phyloP scores from a whole-genome alignment of 352 stramenopile genomes.

The Phytopythium oedochilum region DNA sequence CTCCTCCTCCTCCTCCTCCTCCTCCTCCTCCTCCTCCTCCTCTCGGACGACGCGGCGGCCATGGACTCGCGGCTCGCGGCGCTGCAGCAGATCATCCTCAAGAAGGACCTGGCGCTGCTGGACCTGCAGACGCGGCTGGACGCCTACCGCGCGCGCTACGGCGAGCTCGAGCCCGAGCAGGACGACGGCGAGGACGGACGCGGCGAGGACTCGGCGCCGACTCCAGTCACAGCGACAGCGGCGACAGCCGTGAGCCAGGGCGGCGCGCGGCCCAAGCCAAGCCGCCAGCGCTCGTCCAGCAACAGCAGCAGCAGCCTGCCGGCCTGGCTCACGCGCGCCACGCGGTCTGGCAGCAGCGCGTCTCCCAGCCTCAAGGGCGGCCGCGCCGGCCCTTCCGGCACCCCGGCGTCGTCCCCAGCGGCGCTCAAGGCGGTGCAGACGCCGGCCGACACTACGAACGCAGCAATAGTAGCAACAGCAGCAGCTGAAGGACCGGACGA shows the following conservation, averaged over 20 bases:
- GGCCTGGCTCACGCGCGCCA: conserved; percentile 4
- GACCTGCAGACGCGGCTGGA: conserved; percentile 64
- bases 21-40: too few species aligned
- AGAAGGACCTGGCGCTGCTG: conserved; percentile 84
- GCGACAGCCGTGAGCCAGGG: conserved; percentile 4
- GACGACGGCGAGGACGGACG: not conserved
- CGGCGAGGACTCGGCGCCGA: conserved; percentile 12
- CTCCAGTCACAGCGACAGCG: not conserved
- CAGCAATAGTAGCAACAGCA: too few species aligned
- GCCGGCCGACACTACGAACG: not conserved
- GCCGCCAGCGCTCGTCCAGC: conserved; percentile 7
- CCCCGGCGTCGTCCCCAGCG: not conserved
- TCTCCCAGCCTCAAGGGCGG: not conserved
- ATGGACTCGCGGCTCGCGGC: conserved; percentile 56
- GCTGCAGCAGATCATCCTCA: conserved; percentile 78
- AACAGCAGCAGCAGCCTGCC: conserved; percentile 2
- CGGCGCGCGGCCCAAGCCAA: not conserved
- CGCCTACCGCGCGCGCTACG: conserved; percentile 51
- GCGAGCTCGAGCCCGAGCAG: conserved; percentile 28
- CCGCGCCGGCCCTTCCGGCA: not conserved
- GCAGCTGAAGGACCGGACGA: too few species aligned
- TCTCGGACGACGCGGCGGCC: too few species aligned
- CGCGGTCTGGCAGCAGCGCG: conserved; percentile 2
- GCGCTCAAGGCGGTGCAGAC: not conserved
- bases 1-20: too few species aligned